Evolutionary conservation across 768 basidiomycete genomes (phyloP), one percentile per base, ranked within the genome.

Genomic region (Auricularia cornea): DNA sequence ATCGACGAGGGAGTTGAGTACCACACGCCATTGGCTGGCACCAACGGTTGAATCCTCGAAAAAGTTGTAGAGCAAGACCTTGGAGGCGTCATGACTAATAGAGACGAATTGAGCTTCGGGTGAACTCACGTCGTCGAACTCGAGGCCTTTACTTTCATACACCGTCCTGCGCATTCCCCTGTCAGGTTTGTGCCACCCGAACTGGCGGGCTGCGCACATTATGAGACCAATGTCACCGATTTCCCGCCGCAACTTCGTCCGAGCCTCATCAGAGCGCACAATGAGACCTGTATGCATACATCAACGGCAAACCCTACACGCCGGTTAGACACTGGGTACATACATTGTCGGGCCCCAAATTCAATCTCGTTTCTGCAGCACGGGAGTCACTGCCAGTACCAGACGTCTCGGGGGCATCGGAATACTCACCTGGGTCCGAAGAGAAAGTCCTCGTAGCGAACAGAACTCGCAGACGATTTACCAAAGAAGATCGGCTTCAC

Each of bases 1-100:
- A 26, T 75, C 70, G 0, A 26, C 11, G 4, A 78, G 61, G 1
- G 71, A 75, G 60, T 83, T 82, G 4, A 86, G 69, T 3, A 88
- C 73, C 1, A 87, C 76, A 10, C 85, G 76, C 88, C 88, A 90
- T 56, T 84, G 84, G 0, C 81, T 72, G 2, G 70, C 63, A 41
- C 79, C 79, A 1, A 81, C 72, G 0, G 69, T 66, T 0, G 89
- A 90, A 66, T 88, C 86, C 29, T 83, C 79, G 67, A 91, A 91
- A 72, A 90, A 90, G 65, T 91, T 84, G 67, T 85, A 90, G 12
- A 91, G 68, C 3, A 91, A 76, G 3, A 91, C 88, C 88, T 89
- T 2, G 52, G 51, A 18, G 44, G 20, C 1, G 20, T 48, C 20
- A n/a, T n/a, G n/a, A n/a, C n/a, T n/a, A 20, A 18, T 18, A 20